A percentile compares a stretch with the other conserved stretches of the same genome.
These are phyloP conservation scores for Capsicum pubescens DNA, from an alignment of 257 asterid genomes.

Conservation along the genomic window DNA sequence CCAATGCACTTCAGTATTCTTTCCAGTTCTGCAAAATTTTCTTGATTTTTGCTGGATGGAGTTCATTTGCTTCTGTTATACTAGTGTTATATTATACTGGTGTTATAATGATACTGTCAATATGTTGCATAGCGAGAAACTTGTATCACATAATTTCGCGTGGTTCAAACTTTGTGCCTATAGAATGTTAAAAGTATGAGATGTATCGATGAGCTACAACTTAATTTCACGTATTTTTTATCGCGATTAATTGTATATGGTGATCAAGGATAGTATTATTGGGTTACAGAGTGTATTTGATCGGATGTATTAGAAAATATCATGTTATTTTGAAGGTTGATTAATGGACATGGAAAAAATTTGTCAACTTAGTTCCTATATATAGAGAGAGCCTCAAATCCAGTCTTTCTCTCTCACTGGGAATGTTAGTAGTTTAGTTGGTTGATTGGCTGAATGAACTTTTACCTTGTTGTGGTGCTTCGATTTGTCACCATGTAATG, in stretches of 20 bases:
- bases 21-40: neutral
- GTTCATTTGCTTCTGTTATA: slow-evolving; percentile 12
- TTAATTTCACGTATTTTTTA: neutral
- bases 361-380: neutral
- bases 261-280: neutral
- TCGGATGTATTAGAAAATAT: neutral
- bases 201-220: neutral
- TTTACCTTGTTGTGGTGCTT: too few relatives aligned
- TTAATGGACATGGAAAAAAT: neutral
- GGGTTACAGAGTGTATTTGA: neutral
- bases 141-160: neutral
- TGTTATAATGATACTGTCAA: neutral
- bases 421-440: too few relatives aligned
- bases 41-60: neutral
- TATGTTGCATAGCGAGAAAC: slow-evolving; percentile 5
- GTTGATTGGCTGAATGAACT: too few relatives aligned
- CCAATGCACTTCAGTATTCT: neutral
- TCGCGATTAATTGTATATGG: neutral
- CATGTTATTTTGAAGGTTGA: neutral
- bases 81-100: neutral
- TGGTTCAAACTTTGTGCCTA: neutral
- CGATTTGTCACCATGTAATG: too few relatives aligned
- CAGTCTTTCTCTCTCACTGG: too few relatives aligned
- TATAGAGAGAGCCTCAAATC: neutral
- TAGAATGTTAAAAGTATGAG: neutral